These are phyloP conservation scores for Ustilago crameri DNA, from an alignment of 1,284 basidiomycete species.

Conservation along the genomic window DNA sequence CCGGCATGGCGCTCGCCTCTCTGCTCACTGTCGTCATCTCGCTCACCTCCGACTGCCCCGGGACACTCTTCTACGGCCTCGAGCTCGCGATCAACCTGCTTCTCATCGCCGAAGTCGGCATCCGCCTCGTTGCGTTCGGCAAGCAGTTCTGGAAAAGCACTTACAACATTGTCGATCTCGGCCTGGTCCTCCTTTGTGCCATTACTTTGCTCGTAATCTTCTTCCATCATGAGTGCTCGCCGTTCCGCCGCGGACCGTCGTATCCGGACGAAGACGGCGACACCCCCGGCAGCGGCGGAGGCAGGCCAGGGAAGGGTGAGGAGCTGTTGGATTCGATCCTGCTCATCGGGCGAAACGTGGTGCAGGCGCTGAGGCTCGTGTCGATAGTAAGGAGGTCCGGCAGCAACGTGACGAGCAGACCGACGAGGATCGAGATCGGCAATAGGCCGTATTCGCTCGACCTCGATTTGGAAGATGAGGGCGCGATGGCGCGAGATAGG, in stretches of 20 bases:
- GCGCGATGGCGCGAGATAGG: conserved; percentile 60
- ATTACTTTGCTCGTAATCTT: conserved; percentile 64
- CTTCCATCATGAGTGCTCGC: conserved; percentile 66
- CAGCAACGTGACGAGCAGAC: conserved; percentile 55
- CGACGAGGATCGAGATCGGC: conserved; percentile 60
- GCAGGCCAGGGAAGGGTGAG: conserved; percentile 56
- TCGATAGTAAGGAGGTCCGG: conserved; percentile 62
- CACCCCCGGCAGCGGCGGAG: background rate
- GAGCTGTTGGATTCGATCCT: conserved; percentile 65
- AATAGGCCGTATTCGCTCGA: conserved; percentile 60
- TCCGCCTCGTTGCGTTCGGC: conserved; percentile 62
- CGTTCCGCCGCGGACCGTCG: conserved; percentile 39
- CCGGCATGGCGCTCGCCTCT: conserved; percentile 62
- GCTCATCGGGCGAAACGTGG: conserved; percentile 63
- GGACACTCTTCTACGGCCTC: conserved; percentile 61
- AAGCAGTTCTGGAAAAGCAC: conserved; percentile 67
- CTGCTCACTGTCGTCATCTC: conserved; percentile 63
- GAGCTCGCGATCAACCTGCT: conserved; percentile 64
- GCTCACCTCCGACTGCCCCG: conserved; percentile 61
- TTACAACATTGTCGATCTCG: conserved; percentile 65
- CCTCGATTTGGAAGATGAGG: conserved; percentile 65
- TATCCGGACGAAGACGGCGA: conserved; percentile 20
- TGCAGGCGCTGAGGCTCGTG: conserved; percentile 62
- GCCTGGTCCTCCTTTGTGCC: conserved; percentile 61
- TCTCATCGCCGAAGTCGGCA: conserved; percentile 63